phyloP scores from a whole-genome alignment of 1,284 basidiomycete genomes.

The Irpex sp. region DNA sequence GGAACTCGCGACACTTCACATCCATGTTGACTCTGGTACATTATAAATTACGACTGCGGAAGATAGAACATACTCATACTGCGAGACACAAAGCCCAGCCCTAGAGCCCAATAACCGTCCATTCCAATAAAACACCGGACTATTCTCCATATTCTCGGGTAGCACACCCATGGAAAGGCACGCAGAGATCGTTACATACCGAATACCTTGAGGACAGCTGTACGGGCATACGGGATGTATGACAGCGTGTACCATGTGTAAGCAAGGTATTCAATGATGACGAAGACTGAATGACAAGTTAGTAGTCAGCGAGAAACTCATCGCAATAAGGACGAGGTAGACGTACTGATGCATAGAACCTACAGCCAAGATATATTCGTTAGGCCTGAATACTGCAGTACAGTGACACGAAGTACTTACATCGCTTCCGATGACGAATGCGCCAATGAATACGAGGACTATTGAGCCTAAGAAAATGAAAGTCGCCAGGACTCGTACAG shows the following conservation, averaged over 20 bases:
- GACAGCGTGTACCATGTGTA: conserved; percentile 82
- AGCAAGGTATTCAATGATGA: conserved; percentile 81
- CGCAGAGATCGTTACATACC: conserved; percentile 37
- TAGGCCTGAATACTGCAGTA: conserved; percentile 4
- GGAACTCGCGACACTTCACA: too few relatives aligned
- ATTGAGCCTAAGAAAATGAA: conserved; percentile 77
- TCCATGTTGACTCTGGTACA: not conserved
- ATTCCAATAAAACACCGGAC: not conserved
- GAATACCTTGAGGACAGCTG: conserved; percentile 63
- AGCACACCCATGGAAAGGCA: too few relatives aligned
- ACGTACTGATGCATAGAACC: conserved; percentile 48
- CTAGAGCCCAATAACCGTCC: not conserved
- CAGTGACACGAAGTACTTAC: conserved; percentile 39
- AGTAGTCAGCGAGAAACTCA: not conserved
- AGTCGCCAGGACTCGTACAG: conserved; percentile 82
- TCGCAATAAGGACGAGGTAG: not conserved
- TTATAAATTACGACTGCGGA: not conserved
- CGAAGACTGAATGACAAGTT: conserved; percentile 61
- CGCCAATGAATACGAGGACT: conserved; percentile 75
- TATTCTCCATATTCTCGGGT: too few relatives aligned
- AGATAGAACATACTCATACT: not conserved
- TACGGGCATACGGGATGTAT: conserved; percentile 86
- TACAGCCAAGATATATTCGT: conserved; percentile 13
- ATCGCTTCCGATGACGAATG: conserved; percentile 68
- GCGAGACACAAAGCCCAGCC: not conserved